A percentile compares a stretch with the other conserved stretches of the same genome.
Conservation (phyloP, 805 yeast species). For the Blastobotrys attinorum region DNA sequence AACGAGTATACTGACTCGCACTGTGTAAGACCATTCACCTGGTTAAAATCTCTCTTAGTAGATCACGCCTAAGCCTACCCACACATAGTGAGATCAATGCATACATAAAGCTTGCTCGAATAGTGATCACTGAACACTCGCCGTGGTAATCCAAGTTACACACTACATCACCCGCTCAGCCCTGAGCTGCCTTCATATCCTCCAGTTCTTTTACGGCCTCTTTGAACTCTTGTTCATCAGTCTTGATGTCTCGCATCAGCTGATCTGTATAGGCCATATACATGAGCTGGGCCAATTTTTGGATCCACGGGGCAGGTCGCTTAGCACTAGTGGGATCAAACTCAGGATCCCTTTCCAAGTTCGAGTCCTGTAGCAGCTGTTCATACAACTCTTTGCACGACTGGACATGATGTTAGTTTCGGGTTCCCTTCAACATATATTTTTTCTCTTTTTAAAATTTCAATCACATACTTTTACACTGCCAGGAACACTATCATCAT, state of each 20-base stretch:
- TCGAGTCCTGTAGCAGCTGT: constrained; percentile 16
- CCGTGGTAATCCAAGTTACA: too few species aligned
- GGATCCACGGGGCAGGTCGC: constrained; percentile 16
- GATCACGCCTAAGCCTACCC: too few species aligned
- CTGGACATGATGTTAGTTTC: background rate
- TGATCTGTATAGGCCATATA: constrained; percentile 20
- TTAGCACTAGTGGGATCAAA: constrained; percentile 4
- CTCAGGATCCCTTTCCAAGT: constrained; percentile 5
- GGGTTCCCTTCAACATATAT: background rate
- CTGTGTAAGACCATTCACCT: too few species aligned
- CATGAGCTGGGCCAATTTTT: constrained; percentile 21
- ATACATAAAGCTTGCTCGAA: too few species aligned
- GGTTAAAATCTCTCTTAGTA: too few species aligned
- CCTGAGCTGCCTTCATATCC: constrained; percentile 9
- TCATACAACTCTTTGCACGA: constrained; percentile 19
- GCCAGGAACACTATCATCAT: constrained; percentile 1
- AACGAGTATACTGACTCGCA: too few species aligned
- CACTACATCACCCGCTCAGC: too few species aligned
- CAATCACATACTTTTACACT: background rate
- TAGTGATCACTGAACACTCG: too few species aligned
- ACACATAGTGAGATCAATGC: too few species aligned
- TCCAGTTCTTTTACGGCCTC: constrained; percentile 14
- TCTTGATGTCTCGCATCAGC: constrained; percentile 17
- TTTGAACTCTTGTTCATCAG: constrained; percentile 21
- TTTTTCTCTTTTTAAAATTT: too few species aligned